Conservation (phyloP, 2,329 filamentous ascomycete species). For the Penicillium brevicompactum region DNA sequence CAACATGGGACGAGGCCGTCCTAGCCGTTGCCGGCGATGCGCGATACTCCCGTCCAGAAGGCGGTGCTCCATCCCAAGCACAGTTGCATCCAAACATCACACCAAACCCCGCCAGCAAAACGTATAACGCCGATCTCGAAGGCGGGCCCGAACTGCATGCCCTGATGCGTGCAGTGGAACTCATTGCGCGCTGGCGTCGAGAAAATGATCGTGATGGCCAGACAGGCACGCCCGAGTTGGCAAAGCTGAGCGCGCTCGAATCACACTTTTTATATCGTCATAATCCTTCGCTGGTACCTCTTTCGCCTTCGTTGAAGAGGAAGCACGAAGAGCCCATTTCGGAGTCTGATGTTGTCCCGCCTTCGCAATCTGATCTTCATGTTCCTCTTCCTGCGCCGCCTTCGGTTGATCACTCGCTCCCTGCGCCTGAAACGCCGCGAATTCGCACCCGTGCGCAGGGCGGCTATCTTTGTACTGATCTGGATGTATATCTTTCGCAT, state of each 20-base stretch:
- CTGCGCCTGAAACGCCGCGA: constrained; percentile 54
- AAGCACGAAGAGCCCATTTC: constrained; percentile 19
- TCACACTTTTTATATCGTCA: constrained; percentile 47
- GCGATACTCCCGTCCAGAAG: constrained; percentile 39
- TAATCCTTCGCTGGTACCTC: constrained; percentile 54
- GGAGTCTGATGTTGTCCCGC: constrained; percentile 9
- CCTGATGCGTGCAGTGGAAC: constrained; percentile 47
- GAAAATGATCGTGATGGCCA: constrained; percentile 20
- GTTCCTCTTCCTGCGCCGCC: constrained; percentile 15
- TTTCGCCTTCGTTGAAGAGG: constrained; percentile 20
- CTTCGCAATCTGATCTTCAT: constrained; percentile 19
- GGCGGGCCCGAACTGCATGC: constrained; percentile 50
- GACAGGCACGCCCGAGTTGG: neutral
- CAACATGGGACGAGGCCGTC: constrained; percentile 38
- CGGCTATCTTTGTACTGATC: constrained; percentile 89
- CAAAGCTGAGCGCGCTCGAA: constrained; percentile 30
- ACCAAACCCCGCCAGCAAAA: constrained; percentile 27
- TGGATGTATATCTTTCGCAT: constrained; percentile 92
- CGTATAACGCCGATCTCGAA: constrained; percentile 39
- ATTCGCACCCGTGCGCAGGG: constrained; percentile 72
- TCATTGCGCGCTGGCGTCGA: constrained; percentile 46
- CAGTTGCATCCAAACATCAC: constrained; percentile 20
- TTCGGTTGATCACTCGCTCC: constrained; percentile 6
- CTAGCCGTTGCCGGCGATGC: constrained; percentile 49
- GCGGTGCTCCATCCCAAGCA: constrained; percentile 23